Percentiles rank a stretch among this genome's conserved stretches.
Conservation (phyloP, 108 stramenopile genomes). For the Cyclotella cryptica region DNA sequence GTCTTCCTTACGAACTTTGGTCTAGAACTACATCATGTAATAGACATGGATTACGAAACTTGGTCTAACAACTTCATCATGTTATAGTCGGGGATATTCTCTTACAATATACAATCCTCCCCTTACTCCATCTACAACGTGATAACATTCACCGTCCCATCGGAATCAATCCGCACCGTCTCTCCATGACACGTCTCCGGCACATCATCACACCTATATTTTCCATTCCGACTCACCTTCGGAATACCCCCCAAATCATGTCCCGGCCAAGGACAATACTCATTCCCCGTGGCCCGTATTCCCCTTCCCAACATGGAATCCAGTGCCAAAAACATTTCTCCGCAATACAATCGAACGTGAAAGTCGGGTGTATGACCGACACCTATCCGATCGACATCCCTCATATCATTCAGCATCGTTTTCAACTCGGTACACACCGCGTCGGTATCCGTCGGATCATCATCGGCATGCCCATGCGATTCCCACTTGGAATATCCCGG, state of each 20-base stretch:
- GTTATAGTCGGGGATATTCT: no score
- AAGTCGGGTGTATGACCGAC: slow-evolving; percentile 71
- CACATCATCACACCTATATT: slow-evolving; percentile 43
- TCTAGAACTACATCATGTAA: no score
- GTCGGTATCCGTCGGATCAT: slow-evolving; percentile 29
- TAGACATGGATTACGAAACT: no score
- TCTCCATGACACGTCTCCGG: slow-evolving; percentile 42
- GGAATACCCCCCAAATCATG: slow-evolving; percentile 36
- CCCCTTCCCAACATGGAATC: slow-evolving; percentile 71
- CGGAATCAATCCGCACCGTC: slow-evolving; percentile 47
- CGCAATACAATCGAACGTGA: slow-evolving; percentile 51
- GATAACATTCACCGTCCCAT: slow-evolving; percentile 46
- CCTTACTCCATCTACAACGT: slow-evolving; percentile 22
- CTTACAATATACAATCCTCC: no score
- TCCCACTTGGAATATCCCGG: slow-evolving; percentile 55
- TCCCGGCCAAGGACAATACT: slow-evolving; percentile 65
- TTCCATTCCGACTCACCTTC: slow-evolving; percentile 43
- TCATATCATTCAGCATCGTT: slow-evolving; percentile 41
- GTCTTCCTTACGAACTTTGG: no score
- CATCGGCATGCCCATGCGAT: slow-evolving; percentile 36
- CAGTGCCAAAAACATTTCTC: slow-evolving; percentile 57
- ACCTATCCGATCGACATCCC: slow-evolving; percentile 52
- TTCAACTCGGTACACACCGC: slow-evolving; percentile 29
- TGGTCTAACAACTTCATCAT: no score
- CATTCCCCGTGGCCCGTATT: slow-evolving; percentile 63